phyloP scores from a whole-genome alignment of 1,284 basidiomycete species.

The Pisolithus thermaeus region DNA sequence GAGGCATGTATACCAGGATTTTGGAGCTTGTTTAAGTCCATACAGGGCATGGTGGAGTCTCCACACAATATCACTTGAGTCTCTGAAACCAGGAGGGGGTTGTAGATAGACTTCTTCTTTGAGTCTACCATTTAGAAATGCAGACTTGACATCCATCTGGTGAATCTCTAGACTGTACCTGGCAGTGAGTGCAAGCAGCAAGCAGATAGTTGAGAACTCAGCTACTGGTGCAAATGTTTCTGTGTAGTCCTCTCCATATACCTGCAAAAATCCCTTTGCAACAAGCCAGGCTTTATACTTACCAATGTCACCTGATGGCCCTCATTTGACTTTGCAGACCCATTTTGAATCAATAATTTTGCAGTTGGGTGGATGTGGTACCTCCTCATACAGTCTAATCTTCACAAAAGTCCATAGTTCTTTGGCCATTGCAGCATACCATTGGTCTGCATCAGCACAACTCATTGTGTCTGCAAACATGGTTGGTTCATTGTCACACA shows the following conservation, averaged over 20 bases:
- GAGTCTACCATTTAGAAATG: conserved; percentile 16
- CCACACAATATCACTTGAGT: not conserved
- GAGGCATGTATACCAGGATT: no score
- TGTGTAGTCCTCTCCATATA: conserved; percentile 35
- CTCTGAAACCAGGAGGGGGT: not conserved
- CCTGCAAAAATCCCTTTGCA: conserved; percentile 39
- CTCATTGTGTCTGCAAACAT: no score
- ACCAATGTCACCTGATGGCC: conserved; percentile 27
- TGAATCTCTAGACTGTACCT: conserved; percentile 28
- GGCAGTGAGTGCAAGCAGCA: conserved; percentile 30
- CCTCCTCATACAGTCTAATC: conserved; percentile 1
- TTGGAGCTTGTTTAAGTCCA: no score
- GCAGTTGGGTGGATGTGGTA: not conserved
- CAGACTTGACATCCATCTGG: conserved; percentile 32
- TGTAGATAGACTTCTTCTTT: not conserved
- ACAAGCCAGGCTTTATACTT: conserved; percentile 34
- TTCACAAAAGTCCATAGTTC: not conserved
- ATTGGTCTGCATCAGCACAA: not conserved
- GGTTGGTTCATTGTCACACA: no score
- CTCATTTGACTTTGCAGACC: conserved; percentile 37
- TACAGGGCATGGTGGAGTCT: not conserved
- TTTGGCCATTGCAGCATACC: not conserved
- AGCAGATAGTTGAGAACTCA: conserved; percentile 26
- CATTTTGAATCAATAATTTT: conserved; percentile 13
- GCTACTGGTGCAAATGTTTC: conserved; percentile 35